These are phyloP conservation scores for Aristolochia californica DNA, from an alignment of 164 flowering plant genomes.

Conservation along the genomic window DNA sequence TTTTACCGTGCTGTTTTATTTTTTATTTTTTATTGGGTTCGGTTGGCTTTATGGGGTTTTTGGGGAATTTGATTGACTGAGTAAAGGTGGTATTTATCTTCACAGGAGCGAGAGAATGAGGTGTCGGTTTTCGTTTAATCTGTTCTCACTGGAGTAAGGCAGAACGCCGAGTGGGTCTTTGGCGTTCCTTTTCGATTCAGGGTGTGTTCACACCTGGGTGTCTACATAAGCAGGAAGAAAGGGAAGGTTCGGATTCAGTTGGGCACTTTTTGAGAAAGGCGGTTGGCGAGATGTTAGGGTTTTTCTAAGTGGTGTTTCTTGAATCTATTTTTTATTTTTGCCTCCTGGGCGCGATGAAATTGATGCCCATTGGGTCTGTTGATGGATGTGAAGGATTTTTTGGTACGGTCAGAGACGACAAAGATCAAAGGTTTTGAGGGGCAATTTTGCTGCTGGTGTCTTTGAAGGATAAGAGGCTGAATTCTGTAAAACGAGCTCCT, in stretches of 20 bases:
- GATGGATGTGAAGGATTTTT: constrained; percentile 14
- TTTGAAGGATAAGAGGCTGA: no score
- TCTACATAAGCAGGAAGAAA: not conserved
- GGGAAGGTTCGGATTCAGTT: not conserved
- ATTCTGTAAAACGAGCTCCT: not conserved
- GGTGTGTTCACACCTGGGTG: no score
- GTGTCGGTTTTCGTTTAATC: constrained; percentile 25
- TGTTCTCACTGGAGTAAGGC: not conserved
- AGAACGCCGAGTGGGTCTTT: no score
- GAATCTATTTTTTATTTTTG: no score
- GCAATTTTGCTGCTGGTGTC: not conserved
- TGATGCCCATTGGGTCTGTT: constrained; percentile 7
- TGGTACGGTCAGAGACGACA: not conserved
- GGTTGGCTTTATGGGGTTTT: not conserved
- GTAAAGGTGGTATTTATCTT: constrained; percentile 5
- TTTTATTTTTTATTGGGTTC: not conserved
- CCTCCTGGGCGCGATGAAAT: no score
- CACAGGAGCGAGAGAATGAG: constrained; percentile 20
- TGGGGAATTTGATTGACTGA: not conserved
- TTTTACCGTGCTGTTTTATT: not conserved
- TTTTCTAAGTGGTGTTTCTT: constrained; percentile 6
- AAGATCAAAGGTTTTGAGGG: not conserved
- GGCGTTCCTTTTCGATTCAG: no score
- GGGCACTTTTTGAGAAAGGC: not conserved
- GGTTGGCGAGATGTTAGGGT: not conserved